phyloP scores from a whole-genome alignment of 352 stramenopile species.

The Saprolegnia diclina region DNA sequence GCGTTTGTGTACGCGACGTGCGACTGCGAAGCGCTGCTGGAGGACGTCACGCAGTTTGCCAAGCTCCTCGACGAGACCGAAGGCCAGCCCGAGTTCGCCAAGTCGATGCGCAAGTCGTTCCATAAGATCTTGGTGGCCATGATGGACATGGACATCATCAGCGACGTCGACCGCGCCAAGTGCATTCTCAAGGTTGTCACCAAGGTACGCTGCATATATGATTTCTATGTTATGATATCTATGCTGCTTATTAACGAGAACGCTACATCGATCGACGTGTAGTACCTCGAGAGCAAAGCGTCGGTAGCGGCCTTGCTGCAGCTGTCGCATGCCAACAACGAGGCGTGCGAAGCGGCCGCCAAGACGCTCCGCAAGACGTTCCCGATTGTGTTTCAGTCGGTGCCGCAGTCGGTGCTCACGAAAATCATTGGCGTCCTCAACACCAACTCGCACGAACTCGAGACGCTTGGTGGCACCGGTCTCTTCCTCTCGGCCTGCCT shows the following conservation, averaged over 20 bases:
- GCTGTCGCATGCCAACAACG: slow-evolving; percentile 43
- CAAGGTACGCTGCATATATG: too few species aligned
- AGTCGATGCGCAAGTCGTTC: slow-evolving; percentile 33
- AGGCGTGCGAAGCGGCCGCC: slow-evolving; percentile 39
- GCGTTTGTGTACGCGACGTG: slow-evolving; percentile 66
- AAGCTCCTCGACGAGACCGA: slow-evolving; percentile 38
- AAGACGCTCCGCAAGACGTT: slow-evolving; percentile 39
- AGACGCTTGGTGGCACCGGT: slow-evolving; percentile 65
- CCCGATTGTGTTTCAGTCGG: slow-evolving; percentile 40
- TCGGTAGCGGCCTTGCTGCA: slow-evolving; percentile 42
- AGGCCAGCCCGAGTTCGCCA: slow-evolving; percentile 37
- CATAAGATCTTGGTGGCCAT: slow-evolving; percentile 53
- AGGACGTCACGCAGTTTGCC: slow-evolving; percentile 32
- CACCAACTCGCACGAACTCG: slow-evolving; percentile 73
- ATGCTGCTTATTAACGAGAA: too few species aligned
- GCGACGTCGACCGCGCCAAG: slow-evolving; percentile 50
- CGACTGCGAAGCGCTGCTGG: slow-evolving; percentile 50
- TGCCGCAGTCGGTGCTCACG: slow-evolving; percentile 42
- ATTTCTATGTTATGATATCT: too few species aligned
- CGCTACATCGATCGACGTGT: slow-evolving; percentile 1
- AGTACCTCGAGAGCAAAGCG: background rate
- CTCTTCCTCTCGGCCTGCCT: slow-evolving; percentile 67
- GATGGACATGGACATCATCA: slow-evolving; percentile 50
- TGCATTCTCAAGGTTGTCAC: slow-evolving; percentile 65
- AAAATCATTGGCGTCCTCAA: slow-evolving; percentile 68